Evolutionary conservation across 2,329 filamentous ascomycete genomes (phyloP).

Genomic region (Monosporascus cannonballus): DNA sequence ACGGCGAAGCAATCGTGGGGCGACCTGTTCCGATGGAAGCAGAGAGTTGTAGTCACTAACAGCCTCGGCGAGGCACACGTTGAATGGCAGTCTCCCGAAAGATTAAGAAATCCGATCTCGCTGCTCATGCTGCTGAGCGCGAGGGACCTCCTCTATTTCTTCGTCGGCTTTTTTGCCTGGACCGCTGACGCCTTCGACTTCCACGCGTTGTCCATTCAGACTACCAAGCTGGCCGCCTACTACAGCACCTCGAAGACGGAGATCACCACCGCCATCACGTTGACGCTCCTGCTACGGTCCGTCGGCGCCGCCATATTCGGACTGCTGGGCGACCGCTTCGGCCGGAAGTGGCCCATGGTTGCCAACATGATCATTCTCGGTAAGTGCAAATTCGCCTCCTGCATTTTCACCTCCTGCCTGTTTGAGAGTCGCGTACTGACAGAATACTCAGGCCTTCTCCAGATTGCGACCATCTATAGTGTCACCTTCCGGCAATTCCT

Average conservation of each 20-base stretch:
- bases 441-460: conserved; percentile 39
- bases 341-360: conserved; percentile 80
- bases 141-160: conserved; percentile 69
- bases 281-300: conserved; percentile 69
- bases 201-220: conserved; percentile 74
- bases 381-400: conserved; percentile 21
- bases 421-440: conserved; percentile 17
- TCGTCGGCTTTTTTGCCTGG: conserved; percentile 71
- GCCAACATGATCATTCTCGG: conserved; percentile 70
- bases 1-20: conserved; percentile 57
- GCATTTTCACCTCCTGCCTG: not conserved
- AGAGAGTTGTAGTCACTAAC: conserved; percentile 62
- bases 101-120: conserved; percentile 63
- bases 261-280: conserved; percentile 68
- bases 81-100: conserved; percentile 63
- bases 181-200: conserved; percentile 81
- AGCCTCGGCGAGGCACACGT: conserved; percentile 57
- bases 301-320: conserved; percentile 73
- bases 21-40: conserved; percentile 69
- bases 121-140: conserved; percentile 58
- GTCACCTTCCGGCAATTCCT: conserved; percentile 66
- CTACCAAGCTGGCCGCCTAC: conserved; percentile 59
- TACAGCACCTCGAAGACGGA: conserved; percentile 52
- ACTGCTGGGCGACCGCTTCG: conserved; percentile 70
- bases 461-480: conserved; percentile 73